Evolutionary conservation across 129 eudicot genomes (phyloP), one percentile per base, ranked within the genome.

Genomic region (Erigeron canadensis): DNA sequence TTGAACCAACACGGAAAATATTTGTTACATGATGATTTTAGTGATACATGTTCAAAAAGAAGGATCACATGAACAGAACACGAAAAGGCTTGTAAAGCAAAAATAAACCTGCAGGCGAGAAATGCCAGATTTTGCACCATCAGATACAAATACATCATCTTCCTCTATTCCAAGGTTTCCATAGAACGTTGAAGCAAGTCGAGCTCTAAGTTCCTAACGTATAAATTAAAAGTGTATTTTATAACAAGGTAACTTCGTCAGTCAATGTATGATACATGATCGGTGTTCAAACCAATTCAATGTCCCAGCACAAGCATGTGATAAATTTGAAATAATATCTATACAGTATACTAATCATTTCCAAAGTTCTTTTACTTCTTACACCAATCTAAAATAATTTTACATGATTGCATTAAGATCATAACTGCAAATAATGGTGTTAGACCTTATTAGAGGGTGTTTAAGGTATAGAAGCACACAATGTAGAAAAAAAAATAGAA

Each of bases 71-170:
- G 54, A 57, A 21, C 51, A 73, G 58, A 67, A 66, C 43, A 21
- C 15, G 59, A 60, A 45, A 16, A 41, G 50, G 10, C 58, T 37
- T 39, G 38, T 55, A 72, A 12, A 15, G 63, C 34, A 46, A 70
- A 5, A 63, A 28, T 53, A 42, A 44, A 91, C 97, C 96, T 91
- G 96, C 79, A 91, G 96, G 71, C 97, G 94, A 57, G 97, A 86
- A 84, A 88, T 91, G 80, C 88, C 97, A 46, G 91, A 86, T 73
- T 91, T 91, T 61, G 97, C 97, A 67, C 97, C 97, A 91, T 88
- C 97, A 5, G 97, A 91, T 21, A 91, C 94, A 81, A 91, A 91
- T 70, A 91, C 83, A 80, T 91, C 97, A 75, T 86, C 91, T 83
- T 84, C 96, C 80, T 82, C 96, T 37, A 91, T 84, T 69, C 96